Evolutionary conservation across 495 filamentous ascomycete species (phyloP), one percentile per base, ranked within the genome.

Genomic region (Filosporella fistucella): DNA sequence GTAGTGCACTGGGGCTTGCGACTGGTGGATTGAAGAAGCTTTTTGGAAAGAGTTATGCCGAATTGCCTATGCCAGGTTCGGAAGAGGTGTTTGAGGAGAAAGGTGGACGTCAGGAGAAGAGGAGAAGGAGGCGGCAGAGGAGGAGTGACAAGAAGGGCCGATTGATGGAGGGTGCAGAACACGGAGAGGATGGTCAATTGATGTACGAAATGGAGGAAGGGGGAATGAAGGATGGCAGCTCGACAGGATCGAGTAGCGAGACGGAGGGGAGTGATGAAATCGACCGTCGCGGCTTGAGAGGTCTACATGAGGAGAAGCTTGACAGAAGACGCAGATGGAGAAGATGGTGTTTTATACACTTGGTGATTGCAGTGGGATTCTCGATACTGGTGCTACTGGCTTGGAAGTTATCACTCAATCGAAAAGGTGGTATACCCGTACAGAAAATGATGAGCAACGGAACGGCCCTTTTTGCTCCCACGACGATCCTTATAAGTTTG

Each of bases 171-270:
- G 66, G 72, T 43, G 68, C 78, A 42, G 54, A 75, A 53, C 62
- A 74, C 34, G 77, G 74, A 6, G 84, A 88, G 57, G 81, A 88
- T 56, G 82, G 85, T 21, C 74, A 84, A 57, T 66, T 91, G 61
- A 87, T 95, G 82, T 88, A 85, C 59, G 86, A 93, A 58, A 90
- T 90, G 86, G 88, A 95, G 58, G 84, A 89, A 56, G 84, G 88
- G 13, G 77, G 81, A 6, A 77, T 81, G 55, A 83, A 83, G 49
- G 80, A 84, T 21, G 83, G 86, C 11, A 72, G 69, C 47, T 62
- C 59, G 5, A 75, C 74, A 0, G 74, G 74, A 44, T 67, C 70
- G 3, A 78, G 72, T 60, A 77, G 73, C 57, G 76, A 78, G 22
- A 64, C 71, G 8, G 75, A 76, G 16, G 51, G 35, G 1, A 76